These are phyloP conservation scores for Orbilia quercus DNA, from an alignment of 2,329 filamentous ascomycete species.

Conservation along the genomic window DNA sequence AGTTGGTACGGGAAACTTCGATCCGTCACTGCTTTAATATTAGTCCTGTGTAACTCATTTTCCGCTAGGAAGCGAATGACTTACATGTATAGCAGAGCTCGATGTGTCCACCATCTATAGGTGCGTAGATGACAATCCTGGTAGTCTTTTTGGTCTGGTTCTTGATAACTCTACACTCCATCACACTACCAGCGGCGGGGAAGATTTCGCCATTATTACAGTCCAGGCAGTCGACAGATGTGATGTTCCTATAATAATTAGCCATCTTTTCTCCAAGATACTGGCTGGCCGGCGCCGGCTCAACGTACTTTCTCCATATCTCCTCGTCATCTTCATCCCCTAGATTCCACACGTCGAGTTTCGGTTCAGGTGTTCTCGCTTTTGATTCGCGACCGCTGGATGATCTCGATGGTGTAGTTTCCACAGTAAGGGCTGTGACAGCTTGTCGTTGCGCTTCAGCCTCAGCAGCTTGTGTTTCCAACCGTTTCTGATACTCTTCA, in stretches of 20 bases:
- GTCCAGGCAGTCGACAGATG: constrained; percentile 44
- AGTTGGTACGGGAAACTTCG: constrained; percentile 54
- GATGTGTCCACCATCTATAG: constrained; percentile 41
- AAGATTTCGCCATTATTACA: constrained; percentile 46
- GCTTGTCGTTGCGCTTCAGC: constrained; percentile 24
- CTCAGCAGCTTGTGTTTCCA: constrained; percentile 27
- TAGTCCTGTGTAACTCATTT: neutral
- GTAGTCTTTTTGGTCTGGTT: constrained; percentile 46
- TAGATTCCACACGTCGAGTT: constrained; percentile 19
- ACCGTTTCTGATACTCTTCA: constrained; percentile 49
- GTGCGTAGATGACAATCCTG: constrained; percentile 35
- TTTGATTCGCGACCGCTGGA: constrained; percentile 1
- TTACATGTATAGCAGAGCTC: constrained; percentile 51
- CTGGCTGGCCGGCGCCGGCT: neutral
- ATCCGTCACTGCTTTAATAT: constrained; percentile 31
- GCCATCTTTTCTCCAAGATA: neutral
- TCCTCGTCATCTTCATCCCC: constrained; percentile 50
- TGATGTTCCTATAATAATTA: constrained; percentile 33
- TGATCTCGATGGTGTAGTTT: constrained; percentile 24
- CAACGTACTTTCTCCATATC: constrained; percentile 41
- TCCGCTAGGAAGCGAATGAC: neutral
- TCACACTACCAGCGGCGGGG: constrained; percentile 25
- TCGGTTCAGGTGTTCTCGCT: constrained; percentile 31
- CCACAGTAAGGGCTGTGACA: constrained; percentile 3
- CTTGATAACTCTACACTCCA: constrained; percentile 55